Base-by-base conservation (phyloP, 2,329 filamentous ascomycete species). In the Apiospora marii region DNA sequence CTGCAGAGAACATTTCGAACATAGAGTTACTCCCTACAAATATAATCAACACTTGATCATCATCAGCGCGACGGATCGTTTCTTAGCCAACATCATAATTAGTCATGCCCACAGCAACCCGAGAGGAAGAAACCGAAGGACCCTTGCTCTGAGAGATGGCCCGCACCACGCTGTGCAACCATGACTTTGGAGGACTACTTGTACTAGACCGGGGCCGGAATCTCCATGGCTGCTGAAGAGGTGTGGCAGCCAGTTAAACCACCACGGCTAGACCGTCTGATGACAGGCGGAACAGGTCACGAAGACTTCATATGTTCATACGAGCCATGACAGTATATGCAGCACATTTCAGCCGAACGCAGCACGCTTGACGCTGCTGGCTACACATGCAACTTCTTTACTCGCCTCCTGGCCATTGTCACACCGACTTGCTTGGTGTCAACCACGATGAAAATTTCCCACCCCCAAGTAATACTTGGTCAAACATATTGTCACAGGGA, bases 201-300 rank as follows among this genome's bases (percentile, higher is more conserved):
- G 27, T 30, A 30, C 27, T 30, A 64, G 58, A 64, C 58, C 34
- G 34, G 58, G 58, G 58, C 58, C 58, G 34, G n/a, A 64, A 64
- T 64, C 58, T 64, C 19, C 19, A 64, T 64, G 19, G 58, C 58
- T 64, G 34, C 58, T 64, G 58, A 64, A 64, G 41, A 19, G 58
- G 58, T 64, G 58, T 64, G 58, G n/a, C 34, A 64, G 34, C 58
- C 58, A 64, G 58, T 64, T 64, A 64, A 69, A 69, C 67, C 67
- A 49, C 67, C 67, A 69, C 67, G 67, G 67, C 67, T 49, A 69
- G 68, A 70, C 68, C 68, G 68, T 70, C 68, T 48, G 67, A 69
- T 69, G 67, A 69, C 67, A 48, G 67, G 44, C 67, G 16, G 13
- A 49, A 49, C 27, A 69, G 44, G 67, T 69, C 67, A 69, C 67